Conservation (phyloP, 1,139 yeast species). For the Pichia terricola region DNA sequence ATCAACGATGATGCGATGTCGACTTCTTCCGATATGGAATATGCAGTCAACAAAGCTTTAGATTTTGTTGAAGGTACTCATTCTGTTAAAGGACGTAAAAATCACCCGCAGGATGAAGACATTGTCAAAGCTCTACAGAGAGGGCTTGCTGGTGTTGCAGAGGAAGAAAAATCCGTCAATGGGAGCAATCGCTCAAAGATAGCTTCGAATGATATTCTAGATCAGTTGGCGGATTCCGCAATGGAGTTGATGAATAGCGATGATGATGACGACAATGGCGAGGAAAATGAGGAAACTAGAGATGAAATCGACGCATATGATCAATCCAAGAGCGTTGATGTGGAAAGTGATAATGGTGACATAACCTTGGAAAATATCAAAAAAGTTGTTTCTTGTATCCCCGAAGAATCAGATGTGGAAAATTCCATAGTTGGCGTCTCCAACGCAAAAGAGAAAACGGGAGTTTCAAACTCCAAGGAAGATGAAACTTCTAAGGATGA, state of each 20-base stretch:
- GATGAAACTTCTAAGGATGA: constrained; percentile 7
- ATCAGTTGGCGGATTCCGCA: constrained; percentile 12
- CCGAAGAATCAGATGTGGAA: not conserved
- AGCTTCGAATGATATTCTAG: constrained; percentile 9
- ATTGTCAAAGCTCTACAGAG: constrained; percentile 7
- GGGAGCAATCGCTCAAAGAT: constrained; percentile 11
- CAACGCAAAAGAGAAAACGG: not conserved
- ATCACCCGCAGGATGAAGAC: constrained; percentile 23
- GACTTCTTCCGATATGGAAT: constrained; percentile 25
- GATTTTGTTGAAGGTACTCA: constrained; percentile 20
- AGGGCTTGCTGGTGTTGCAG: constrained; percentile 15
- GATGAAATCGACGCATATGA: constrained; percentile 1
- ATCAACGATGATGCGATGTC: constrained; percentile 25
- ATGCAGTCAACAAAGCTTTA: constrained; percentile 28
- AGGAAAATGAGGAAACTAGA: not conserved
- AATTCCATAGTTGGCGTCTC: not conserved
- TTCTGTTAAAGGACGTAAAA: constrained; percentile 12
- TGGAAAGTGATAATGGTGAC: constrained; percentile 13
- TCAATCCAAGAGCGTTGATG: constrained; percentile 18
- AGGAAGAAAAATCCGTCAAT: constrained; percentile 9
- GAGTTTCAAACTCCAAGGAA: not conserved
- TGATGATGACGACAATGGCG: constrained; percentile 5
- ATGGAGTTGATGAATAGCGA: constrained; percentile 10
- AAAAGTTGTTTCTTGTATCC: not conserved
- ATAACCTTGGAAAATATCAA: not conserved